Evolutionary conservation across 1,284 basidiomycete species (phyloP), one percentile per base, ranked within the genome.

Genomic region (Cutaneotrichosporon sp.): DNA sequence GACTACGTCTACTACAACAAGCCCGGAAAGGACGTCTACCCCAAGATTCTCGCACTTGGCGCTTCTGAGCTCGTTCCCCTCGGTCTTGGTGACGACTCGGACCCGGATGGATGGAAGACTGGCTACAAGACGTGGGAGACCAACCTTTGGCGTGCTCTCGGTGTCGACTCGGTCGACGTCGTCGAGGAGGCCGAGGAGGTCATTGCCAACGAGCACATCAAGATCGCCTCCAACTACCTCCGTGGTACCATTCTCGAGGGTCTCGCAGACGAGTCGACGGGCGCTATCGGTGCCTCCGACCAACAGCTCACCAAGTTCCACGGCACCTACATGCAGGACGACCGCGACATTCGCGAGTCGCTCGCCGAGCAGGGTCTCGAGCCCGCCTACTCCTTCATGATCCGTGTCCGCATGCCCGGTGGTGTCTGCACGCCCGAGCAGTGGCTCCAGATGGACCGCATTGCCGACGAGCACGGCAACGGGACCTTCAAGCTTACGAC

Each of bases 201-300:
- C 2, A 94, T 99, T 76, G 97, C 93, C 57, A 97, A 98, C 79
- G 94, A 99, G 78, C 92, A 98, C 77, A 97, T 98, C 82, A 99
- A 98, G 79, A 94, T 92, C 54, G 93, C 96, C 10, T 91, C 88
- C 54, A 85, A 87, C 63, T 97, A 89, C 77, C 81, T 98, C 32
- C 88, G 94, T 53, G 94, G 94, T 17, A 98, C 94, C 32, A 98
- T 99, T 70, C 80, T 80, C 3, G 89, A 98, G 74, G 94, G 93
- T 49, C 82, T 99, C 29, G 80, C 81, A 60, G 96, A 98, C 76
- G 82, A 78, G 50, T 84, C 81, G 48, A 97, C 94, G 0, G 94
- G 91, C 54, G 88, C 89, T 26, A 84, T 98, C 32, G 86, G 91
- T 33, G 81, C 92, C 29, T 85, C 84, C 57, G 94, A 99, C 72